phyloP scores from a whole-genome alignment of 306 rosid species.

The Citrullus colocynthis region DNA sequence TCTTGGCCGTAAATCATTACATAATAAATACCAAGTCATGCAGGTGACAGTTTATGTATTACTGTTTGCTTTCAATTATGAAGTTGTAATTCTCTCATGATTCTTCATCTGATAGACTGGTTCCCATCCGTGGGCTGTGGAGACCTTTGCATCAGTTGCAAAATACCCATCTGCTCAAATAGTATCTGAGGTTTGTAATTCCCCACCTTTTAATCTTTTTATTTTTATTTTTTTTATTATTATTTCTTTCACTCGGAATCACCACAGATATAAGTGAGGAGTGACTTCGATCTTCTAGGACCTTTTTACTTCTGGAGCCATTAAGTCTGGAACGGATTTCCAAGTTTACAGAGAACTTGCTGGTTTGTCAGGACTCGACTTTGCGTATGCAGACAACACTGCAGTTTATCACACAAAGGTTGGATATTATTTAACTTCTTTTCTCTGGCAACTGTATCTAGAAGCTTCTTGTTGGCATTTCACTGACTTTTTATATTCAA shows the following conservation, averaged over 20 bases:
- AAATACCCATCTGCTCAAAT: slow-evolving; percentile 80
- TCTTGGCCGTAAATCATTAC: slow-evolving; percentile 22
- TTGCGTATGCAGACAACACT: slow-evolving; percentile 64
- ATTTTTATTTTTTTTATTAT: no score
- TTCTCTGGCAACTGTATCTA: neutral
- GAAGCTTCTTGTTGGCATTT: neutral
- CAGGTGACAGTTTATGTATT: slow-evolving; percentile 4
- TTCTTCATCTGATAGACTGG: slow-evolving; percentile 58
- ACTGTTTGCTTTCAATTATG: neutral
- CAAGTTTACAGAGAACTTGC: slow-evolving; percentile 84
- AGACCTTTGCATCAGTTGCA: slow-evolving; percentile 64
- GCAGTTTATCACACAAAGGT: slow-evolving; percentile 99
- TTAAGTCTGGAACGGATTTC: slow-evolving; percentile 88
- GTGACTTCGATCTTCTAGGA: slow-evolving; percentile 44
- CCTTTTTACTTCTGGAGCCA: slow-evolving; percentile 76
- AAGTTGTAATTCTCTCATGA: slow-evolving; percentile 1
- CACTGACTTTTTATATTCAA: neutral
- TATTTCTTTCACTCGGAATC: neutral
- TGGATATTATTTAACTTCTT: neutral
- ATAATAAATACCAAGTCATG: slow-evolving; percentile 2
- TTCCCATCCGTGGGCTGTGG: slow-evolving; percentile 89
- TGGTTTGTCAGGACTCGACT: slow-evolving; percentile 92
- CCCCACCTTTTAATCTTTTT: neutral
- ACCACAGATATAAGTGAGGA: slow-evolving; percentile 10
- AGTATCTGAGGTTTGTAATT: slow-evolving; percentile 53